Conservation (phyloP, 1,139 yeast species). For the Nakaseomyces kungkrabaensis region DNA sequence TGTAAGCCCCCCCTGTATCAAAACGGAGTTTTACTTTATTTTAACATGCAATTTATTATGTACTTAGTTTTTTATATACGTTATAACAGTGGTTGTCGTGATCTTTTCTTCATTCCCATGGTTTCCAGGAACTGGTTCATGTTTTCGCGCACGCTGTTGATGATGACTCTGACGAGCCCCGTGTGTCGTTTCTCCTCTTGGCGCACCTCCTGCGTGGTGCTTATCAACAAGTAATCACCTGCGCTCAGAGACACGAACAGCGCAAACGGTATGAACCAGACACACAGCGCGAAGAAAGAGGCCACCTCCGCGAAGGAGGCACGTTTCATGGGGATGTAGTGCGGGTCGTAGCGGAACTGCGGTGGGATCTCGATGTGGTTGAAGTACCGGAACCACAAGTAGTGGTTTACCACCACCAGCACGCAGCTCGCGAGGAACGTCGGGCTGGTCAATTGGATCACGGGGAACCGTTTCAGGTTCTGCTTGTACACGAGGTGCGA, state of each 20-base stretch:
- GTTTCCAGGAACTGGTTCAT: constrained; percentile 29
- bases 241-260: constrained; percentile 88
- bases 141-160: constrained; percentile 43
- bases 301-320: constrained; percentile 85
- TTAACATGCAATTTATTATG: too few species aligned
- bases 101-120: background rate
- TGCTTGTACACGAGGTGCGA: constrained; percentile 67
- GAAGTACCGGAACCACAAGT: constrained; percentile 83
- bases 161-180: constrained; percentile 57
- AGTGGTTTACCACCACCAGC: constrained; percentile 71
- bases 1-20: too few species aligned
- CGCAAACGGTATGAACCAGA: constrained; percentile 92
- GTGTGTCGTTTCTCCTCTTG: constrained; percentile 32
- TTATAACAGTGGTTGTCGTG: background rate
- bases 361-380: constrained; percentile 48
- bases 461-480: constrained; percentile 74
- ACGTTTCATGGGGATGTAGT: constrained; percentile 55
- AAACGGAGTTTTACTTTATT: too few species aligned
- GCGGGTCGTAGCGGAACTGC: constrained; percentile 43
- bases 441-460: constrained; percentile 64
- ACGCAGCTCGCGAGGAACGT: constrained; percentile 61
- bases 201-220: constrained; percentile 10
- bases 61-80: too few species aligned
- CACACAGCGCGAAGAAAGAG: constrained; percentile 84
- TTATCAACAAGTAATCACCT: constrained; percentile 56